phyloP scores from a whole-genome alignment of 2,329 filamentous ascomycete species.

The Leptographium galeiforme region DNA sequence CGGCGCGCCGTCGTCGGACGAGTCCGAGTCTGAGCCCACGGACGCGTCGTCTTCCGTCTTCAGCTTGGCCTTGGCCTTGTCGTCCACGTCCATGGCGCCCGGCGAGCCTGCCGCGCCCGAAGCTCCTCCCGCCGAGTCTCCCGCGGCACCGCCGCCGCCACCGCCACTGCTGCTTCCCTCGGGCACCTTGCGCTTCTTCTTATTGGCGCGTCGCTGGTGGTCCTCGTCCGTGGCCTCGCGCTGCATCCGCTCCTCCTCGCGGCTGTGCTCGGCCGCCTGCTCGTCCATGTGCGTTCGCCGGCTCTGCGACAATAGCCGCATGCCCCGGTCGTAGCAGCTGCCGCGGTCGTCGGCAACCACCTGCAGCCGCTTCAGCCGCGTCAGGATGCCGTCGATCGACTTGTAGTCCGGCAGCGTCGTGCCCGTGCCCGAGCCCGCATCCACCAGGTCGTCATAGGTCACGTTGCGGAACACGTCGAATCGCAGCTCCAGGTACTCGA shows the following conservation, averaged over 20 bases:
- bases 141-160: too few species aligned
- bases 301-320: slow-evolving; percentile 54
- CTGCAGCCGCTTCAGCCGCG: slow-evolving; percentile 49
- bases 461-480: slow-evolving; percentile 46
- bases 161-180: neutral
- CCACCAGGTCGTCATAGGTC: slow-evolving; percentile 57
- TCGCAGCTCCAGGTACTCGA: slow-evolving; percentile 53
- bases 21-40: slow-evolving; percentile 23
- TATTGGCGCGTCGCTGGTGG: slow-evolving; percentile 41
- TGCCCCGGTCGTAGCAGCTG: slow-evolving; percentile 56
- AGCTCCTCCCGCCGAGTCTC: too few species aligned
- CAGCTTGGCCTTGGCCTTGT: slow-evolving; percentile 9
- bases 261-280: slow-evolving; percentile 27
- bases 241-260: slow-evolving; percentile 37
- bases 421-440: slow-evolving; percentile 37
- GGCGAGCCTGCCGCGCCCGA: neutral
- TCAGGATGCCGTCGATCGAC: slow-evolving; percentile 49
- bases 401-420: slow-evolving; percentile 49
- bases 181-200: slow-evolving; percentile 67
- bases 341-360: slow-evolving; percentile 55
- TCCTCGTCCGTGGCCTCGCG: slow-evolving; percentile 33
- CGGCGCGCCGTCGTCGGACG: slow-evolving; percentile 44
- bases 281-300: slow-evolving; percentile 50
- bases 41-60: slow-evolving; percentile 25
- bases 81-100: slow-evolving; percentile 13